phyloP scores from a whole-genome alignment of 164 flowering plant genomes.

The Dillenia suffruticosa region DNA sequence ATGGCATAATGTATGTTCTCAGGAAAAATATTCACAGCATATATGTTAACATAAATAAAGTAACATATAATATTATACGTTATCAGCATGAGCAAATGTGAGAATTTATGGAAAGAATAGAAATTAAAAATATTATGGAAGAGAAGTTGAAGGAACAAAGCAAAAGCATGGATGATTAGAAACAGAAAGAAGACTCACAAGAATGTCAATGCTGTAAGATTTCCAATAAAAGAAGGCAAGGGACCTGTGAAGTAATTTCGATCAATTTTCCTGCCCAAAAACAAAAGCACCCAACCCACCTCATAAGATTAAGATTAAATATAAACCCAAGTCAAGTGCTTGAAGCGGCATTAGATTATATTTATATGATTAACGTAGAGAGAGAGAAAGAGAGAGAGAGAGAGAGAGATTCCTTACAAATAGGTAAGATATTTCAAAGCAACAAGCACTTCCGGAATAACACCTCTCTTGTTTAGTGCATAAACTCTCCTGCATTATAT shows the following conservation, averaged over 20 bases:
- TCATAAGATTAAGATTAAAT: neutral
- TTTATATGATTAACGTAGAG: neutral
- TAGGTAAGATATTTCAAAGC: constrained; percentile 22
- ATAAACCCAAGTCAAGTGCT: neutral
- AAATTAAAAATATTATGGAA: neutral
- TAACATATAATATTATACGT: too few species aligned
- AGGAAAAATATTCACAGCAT: too few species aligned
- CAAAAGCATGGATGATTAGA: neutral
- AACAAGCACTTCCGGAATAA: constrained; percentile 29
- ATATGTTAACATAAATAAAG: too few species aligned
- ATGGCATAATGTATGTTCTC: too few species aligned
- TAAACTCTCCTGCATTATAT: constrained; percentile 18
- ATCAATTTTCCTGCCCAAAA: too few species aligned
- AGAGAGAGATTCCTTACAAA: constrained; percentile 16
- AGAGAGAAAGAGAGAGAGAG: neutral
- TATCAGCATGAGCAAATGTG: too few species aligned
- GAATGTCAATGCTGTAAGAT: constrained; percentile 31
- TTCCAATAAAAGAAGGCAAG: constrained; percentile 46
- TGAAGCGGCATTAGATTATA: neutral
- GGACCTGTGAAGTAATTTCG: constrained; percentile 53
- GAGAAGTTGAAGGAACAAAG: neutral
- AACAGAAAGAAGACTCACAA: constrained; percentile 24
- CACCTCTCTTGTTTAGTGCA: constrained; percentile 17
- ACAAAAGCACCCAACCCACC: constrained; percentile 21
- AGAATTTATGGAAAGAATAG: neutral